Evolutionary conservation across 768 basidiomycete genomes (phyloP).

Genomic region (Hericium coralloides): DNA sequence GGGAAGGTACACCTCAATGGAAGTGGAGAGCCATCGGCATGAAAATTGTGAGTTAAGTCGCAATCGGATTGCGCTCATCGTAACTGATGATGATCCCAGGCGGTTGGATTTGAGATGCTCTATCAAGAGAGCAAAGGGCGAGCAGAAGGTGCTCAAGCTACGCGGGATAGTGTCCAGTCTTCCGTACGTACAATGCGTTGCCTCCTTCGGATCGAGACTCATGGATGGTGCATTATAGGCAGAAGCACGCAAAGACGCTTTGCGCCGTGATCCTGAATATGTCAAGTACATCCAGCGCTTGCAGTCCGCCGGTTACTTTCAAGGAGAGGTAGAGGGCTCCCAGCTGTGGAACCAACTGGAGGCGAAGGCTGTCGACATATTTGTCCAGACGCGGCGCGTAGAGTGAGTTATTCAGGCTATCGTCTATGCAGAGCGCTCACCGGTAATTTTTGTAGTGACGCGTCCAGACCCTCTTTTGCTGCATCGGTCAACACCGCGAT

Average conservation of each 20-base stretch:
- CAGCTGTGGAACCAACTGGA: slow-evolving; percentile 68
- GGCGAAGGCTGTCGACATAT: slow-evolving; percentile 56
- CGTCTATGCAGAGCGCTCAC: background rate
- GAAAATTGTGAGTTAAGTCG: slow-evolving; percentile 61
- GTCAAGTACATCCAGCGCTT: slow-evolving; percentile 63
- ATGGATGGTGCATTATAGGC: slow-evolving; percentile 26
- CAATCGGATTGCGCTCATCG: background rate
- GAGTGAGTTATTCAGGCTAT: slow-evolving; percentile 45
- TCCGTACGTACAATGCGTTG: slow-evolving; percentile 33
- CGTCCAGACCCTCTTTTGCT: slow-evolving; percentile 69
- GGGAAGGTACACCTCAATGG: slow-evolving; percentile 57
- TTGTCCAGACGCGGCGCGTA: slow-evolving; percentile 48
- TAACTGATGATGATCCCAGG: slow-evolving; percentile 32
- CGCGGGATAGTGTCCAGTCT: slow-evolving; percentile 29
- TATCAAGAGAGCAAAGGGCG: slow-evolving; percentile 76
- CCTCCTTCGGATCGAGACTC: background rate
- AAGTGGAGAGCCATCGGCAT: slow-evolving; percentile 82
- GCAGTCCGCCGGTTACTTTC: slow-evolving; percentile 63
- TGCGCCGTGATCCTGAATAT: slow-evolving; percentile 63
- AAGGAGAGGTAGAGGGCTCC: slow-evolving; percentile 69
- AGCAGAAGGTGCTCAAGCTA: slow-evolving; percentile 27
- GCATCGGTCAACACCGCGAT: slow-evolving; percentile 60
- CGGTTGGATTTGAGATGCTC: slow-evolving; percentile 95
- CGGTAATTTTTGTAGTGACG: slow-evolving; percentile 30
- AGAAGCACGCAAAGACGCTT: slow-evolving; percentile 58